Evolutionary conservation across 768 basidiomycete genomes (phyloP).

Genomic region (Boletus vermiculosoides): DNA sequence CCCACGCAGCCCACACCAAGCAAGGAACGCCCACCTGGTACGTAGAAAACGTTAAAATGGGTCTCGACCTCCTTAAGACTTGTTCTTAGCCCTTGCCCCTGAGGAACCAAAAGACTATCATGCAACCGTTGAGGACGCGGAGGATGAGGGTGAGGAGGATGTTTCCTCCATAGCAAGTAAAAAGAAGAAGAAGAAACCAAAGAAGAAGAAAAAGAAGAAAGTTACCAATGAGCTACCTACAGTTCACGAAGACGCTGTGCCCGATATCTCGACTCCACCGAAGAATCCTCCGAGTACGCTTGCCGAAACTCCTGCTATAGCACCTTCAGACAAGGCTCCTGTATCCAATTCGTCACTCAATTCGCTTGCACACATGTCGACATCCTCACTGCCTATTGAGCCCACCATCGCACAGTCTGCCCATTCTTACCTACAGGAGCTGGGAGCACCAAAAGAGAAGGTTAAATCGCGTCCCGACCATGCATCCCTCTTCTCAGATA

Average conservation of each 20-base stretch:
- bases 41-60: not conserved
- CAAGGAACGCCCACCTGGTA: slow-evolving; percentile 17
- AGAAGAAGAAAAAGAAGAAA: slow-evolving; percentile 74
- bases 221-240: slow-evolving; percentile 15
- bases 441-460: slow-evolving; percentile 56
- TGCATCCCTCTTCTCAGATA: slow-evolving; percentile 48
- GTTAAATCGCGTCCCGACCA: slow-evolving; percentile 67
- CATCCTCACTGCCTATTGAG: slow-evolving; percentile 44
- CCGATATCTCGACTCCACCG: slow-evolving; percentile 17
- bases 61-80: not conserved
- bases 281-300: slow-evolving; percentile 18
- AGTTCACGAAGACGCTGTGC: slow-evolving; percentile 21
- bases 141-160: slow-evolving; percentile 70
- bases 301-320: slow-evolving; percentile 27
- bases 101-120: slow-evolving; percentile 36
- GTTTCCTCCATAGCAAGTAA: slow-evolving; percentile 32
- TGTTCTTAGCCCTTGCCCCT: slow-evolving; percentile 8
- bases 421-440: slow-evolving; percentile 63
- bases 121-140: slow-evolving; percentile 68
- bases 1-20: slow-evolving; percentile 5
- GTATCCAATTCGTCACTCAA: slow-evolving; percentile 18
- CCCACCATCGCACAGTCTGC: slow-evolving; percentile 62
- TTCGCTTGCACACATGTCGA: slow-evolving; percentile 34
- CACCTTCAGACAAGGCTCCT: slow-evolving; percentile 6
- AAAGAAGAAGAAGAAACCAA: slow-evolving; percentile 66